Base-by-base conservation (phyloP, 495 filamentous ascomycete species). In the Viridothelium virens region DNA sequence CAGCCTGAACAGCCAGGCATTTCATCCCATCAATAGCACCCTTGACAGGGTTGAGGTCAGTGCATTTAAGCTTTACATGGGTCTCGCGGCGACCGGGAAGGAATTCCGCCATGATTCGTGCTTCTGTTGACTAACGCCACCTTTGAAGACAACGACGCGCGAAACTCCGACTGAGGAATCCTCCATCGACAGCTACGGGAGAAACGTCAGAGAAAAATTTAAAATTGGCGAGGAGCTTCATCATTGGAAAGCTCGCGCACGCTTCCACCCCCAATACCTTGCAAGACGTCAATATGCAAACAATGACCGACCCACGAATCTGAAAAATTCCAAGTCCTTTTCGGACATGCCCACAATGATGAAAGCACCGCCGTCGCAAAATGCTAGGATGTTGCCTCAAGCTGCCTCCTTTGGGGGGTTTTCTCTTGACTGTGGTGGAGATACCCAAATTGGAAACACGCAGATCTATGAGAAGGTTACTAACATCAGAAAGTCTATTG, bases 361-460 rank as follows among this genome's bases (percentile, higher is more conserved):
- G 38, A n/a, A 66, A 6, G 31, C 18, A 3, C 39, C 62, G 63
- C 68, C 62, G 9, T 67, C 70, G 61, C 70, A 72, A 63, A 31
- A 66, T 9, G 48, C 41, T 5, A 47, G 56, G 4, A 41, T 34
- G 12, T 38, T 67, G 66, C 65, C 64, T 9, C 65, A 66, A 11
- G 68, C 70, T 14, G 46, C 53, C 33, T 64, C 68, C 11, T 72
- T 72, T 62, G 62, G 69, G 41, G 70, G 70, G n/a, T 70, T 59
- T 59, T 9, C 53, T 31, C 7, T 59, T 36, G 47, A 63, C 18
- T 34, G 61, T 12, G 73, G 67, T 31, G 76, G 76, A 12, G 75
- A 77, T 68, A 79, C 77, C 12, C 77, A 79, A 66, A 69, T 72
- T 9, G 72, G 72, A 70, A 73, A 76, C 63, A 72, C 72, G 37